A percentile compares a stretch with the other conserved stretches of the same genome.
phyloP scores from a whole-genome alignment of 768 basidiomycete species.

The Mrakia gelida region DNA sequence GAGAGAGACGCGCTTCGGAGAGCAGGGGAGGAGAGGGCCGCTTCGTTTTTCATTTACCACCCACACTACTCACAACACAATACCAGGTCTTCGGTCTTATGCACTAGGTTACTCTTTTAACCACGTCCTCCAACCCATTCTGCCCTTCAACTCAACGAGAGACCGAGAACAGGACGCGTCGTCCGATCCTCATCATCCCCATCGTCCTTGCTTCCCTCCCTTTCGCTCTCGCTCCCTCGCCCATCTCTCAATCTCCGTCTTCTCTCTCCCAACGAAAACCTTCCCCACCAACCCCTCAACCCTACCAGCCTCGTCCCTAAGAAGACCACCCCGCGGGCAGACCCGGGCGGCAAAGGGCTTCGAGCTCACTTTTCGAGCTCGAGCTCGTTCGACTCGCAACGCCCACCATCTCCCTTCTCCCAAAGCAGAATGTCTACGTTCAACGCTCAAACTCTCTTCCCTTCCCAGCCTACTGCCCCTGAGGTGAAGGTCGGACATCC shows the following conservation, averaged over 20 bases:
- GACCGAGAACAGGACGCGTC: background rate
- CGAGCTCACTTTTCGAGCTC: too few species aligned
- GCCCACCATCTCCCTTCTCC: background rate
- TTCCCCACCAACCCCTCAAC: background rate
- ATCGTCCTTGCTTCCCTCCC: too few species aligned
- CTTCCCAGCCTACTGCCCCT: slow-evolving; percentile 18
- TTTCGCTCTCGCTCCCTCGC: too few species aligned
- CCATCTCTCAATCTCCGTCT: too few species aligned
- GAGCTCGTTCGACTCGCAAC: too few species aligned
- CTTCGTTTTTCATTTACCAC: background rate
- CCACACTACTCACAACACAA: too few species aligned
- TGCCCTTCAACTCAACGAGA: background rate
- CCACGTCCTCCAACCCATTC: too few species aligned
- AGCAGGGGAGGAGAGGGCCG: background rate
- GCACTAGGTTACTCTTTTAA: too few species aligned
- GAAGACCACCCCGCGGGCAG: too few species aligned
- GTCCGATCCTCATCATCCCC: background rate
- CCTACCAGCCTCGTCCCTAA: background rate
- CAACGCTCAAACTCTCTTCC: background rate
- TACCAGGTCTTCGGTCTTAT: too few species aligned
- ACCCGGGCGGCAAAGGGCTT: too few species aligned
- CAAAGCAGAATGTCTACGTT: background rate
- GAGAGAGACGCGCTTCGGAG: background rate
- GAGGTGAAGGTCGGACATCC: slow-evolving; percentile 22
- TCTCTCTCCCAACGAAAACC: background rate